A percentile compares a stretch with the other conserved stretches of the same genome.
These are phyloP conservation scores for Rhizopogon vesiculosus DNA, from an alignment of 768 basidiomycete genomes.

Conservation along the genomic window DNA sequence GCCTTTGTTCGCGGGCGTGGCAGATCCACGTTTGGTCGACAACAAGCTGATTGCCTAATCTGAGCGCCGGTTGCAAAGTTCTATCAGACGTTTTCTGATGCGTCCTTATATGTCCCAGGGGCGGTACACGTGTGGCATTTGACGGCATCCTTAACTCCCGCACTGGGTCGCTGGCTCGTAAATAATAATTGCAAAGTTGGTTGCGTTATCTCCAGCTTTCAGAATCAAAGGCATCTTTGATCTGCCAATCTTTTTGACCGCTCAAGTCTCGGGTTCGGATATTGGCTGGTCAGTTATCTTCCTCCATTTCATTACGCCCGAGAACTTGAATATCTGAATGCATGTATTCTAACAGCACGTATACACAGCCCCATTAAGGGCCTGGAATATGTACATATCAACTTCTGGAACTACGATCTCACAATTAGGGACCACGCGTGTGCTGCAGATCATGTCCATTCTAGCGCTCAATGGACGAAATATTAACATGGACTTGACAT, in stretches of 20 bases:
- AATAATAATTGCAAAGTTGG: neutral
- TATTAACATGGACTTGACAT: neutral
- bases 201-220: slow-evolving; percentile 7
- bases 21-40: slow-evolving; percentile 12
- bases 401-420: neutral
- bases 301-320: neutral
- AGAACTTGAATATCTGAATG: neutral
- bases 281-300: neutral
- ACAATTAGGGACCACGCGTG: neutral
- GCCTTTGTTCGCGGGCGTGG: neutral
- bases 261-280: neutral
- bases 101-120: slow-evolving; percentile 7
- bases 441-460: neutral
- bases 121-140: slow-evolving; percentile 1
- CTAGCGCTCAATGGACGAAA: neutral
- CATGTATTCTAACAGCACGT: neutral
- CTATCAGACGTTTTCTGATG: slow-evolving; percentile 27
- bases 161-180: neutral
- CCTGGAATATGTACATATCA: neutral
- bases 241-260: neutral
- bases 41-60: slow-evolving; percentile 17
- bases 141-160: slow-evolving; percentile 11
- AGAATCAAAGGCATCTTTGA: neutral
- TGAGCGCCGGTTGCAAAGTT: slow-evolving; percentile 1
- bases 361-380: neutral